These are phyloP conservation scores for Aspergillus sergii DNA, from an alignment of 2,329 filamentous ascomycete genomes.

Conservation along the genomic window DNA sequence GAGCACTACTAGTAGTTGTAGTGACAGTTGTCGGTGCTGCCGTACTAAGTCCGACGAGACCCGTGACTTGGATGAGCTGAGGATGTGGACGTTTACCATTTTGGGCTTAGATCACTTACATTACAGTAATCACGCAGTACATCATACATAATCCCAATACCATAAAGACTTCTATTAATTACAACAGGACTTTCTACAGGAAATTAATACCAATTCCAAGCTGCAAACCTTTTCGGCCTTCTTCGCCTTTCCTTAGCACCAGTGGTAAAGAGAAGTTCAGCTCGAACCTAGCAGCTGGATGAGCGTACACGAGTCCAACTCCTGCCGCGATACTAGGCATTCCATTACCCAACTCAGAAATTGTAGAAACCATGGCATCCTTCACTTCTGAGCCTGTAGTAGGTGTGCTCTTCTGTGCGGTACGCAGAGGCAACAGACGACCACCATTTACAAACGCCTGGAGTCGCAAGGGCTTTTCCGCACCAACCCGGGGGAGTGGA, in stretches of 20 bases:
- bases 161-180: constrained; percentile 13
- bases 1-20: neutral
- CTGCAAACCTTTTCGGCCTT: constrained; percentile 86
- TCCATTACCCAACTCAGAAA: constrained; percentile 72
- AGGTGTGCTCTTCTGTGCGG: constrained; percentile 49
- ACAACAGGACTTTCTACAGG: constrained; percentile 61
- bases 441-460: constrained; percentile 93
- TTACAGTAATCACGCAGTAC: neutral
- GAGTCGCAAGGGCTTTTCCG: constrained; percentile 80
- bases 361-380: constrained; percentile 56
- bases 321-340: constrained; percentile 85
- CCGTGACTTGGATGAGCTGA: neutral
- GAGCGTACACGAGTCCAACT: constrained; percentile 89
- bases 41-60: neutral
- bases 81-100: neutral
- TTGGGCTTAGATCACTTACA: neutral
- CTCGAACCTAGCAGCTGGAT: constrained; percentile 90
- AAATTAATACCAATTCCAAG: constrained; percentile 98
- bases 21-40: neutral
- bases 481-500: constrained; percentile 78
- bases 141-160: neutral
- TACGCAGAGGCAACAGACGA: constrained; percentile 74
- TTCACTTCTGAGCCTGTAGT: constrained; percentile 53
- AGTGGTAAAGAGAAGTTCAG: constrained; percentile 92
- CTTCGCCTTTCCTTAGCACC: constrained; percentile 78